Evolutionary conservation across 768 basidiomycete genomes (phyloP).

Genomic region (Leucocoprinus birnbaumii): DNA sequence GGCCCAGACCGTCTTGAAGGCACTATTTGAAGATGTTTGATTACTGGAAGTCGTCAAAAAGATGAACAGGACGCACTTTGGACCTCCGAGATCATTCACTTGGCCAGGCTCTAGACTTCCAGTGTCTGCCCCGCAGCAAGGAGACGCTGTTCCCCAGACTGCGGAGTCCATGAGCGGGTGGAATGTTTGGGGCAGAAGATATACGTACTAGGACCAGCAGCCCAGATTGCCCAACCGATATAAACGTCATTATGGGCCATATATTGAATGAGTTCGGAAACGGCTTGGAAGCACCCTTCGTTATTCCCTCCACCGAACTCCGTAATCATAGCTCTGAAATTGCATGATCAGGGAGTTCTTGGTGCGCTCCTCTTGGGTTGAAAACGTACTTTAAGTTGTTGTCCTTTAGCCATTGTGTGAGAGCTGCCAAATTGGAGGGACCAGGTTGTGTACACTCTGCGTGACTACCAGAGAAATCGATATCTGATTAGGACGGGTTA

Average conservation of each 20-base stretch:
- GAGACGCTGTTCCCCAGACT: constrained; percentile 42
- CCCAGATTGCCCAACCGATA: constrained; percentile 48
- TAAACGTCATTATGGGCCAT: constrained; percentile 39
- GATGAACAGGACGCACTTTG: constrained; percentile 26
- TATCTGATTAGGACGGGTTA: constrained; percentile 28
- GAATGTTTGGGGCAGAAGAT: not conserved
- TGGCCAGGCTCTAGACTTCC: constrained; percentile 42
- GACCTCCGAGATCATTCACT: constrained; percentile 31
- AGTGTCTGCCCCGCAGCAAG: constrained; percentile 41
- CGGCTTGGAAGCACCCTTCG: constrained; percentile 36
- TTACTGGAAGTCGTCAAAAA: not conserved
- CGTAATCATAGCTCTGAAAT: constrained; percentile 36
- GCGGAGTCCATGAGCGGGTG: not conserved
- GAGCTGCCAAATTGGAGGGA: constrained; percentile 38
- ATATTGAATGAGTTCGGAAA: constrained; percentile 39
- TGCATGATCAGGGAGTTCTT: too few relatives aligned
- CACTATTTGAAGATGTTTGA: constrained; percentile 18
- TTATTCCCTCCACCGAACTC: constrained; percentile 47
- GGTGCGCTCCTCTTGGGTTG: not conserved
- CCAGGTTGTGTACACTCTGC: constrained; percentile 41
- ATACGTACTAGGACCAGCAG: constrained; percentile 43
- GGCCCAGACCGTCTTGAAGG: constrained; percentile 35
- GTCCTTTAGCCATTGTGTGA: constrained; percentile 40
- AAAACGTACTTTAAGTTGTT: constrained; percentile 36
- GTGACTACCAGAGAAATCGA: constrained; percentile 41